Evolutionary conservation across 345 rosid species (phyloP), one percentile per base, ranked within the genome.

Genomic region (Salix purpurea): DNA sequence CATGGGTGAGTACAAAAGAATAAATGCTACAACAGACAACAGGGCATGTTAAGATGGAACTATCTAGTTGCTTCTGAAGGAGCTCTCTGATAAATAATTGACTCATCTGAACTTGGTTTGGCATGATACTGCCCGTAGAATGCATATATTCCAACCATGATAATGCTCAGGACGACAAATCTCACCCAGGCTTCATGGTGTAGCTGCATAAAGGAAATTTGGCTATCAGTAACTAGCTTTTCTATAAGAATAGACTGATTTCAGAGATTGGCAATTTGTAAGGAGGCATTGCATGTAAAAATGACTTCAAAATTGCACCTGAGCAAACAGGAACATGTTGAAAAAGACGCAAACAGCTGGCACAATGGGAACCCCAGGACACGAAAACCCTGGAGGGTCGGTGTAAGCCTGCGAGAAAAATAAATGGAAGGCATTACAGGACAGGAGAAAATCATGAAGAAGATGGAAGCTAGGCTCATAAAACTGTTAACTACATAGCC

Each of bases 181-280:
- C 98, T 87, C 60, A 87, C 84, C 99, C 95, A 92, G 4, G 97
- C 98, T 87, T 96, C 99, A 65, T 89, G 79, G 75, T 96, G 99
- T 87, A 96, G 75, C 98, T 96, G 91, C 82, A 70, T 69, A 72
- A 81, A 74, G 56, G 46, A 37, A 21, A 15, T 21, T 60, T n/a
- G 28, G 75, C 46, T 72, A 78, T 68, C 15, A 66, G 37, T 5
- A 19, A 37, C 15, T 71, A 37, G 73, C 18, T 70, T 54, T 37
- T 72, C 32, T 30, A 37, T 65, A 39, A 74, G 23, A 64, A 42
- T 60, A 56, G 26, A 8, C 73, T 48, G 40, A 16, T 52, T 52
- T 19, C 23, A 52, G 58, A 52, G n/a, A 2, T 18, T 19, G 8
- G 23, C 58, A 52, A 52, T 52, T 19, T 52, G n/a, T 6, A 65